phyloP scores from a whole-genome alignment of 805 yeast genomes.

The Peterozyma toletana region DNA sequence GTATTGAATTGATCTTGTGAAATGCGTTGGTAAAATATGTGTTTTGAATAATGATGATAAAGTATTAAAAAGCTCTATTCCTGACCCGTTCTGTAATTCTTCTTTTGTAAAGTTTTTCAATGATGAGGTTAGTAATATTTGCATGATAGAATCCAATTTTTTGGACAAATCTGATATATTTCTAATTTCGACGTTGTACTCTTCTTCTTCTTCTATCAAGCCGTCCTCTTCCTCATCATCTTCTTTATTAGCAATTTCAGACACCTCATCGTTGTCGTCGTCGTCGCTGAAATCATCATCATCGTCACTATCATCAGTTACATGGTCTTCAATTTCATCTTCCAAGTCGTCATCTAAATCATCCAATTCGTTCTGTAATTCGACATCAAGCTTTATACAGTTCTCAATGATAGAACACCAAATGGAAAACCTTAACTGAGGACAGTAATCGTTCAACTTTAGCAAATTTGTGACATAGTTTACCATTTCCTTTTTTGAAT shows the following conservation, averaged over 20 bases:
- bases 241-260: constrained; percentile 17
- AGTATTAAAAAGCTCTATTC: constrained; percentile 63
- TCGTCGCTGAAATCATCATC: constrained; percentile 22
- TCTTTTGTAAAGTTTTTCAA: constrained; percentile 40
- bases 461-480: constrained; percentile 65
- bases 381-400: constrained; percentile 84
- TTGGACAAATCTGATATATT: constrained; percentile 47
- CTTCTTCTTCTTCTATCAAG: constrained; percentile 27
- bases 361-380: constrained; percentile 80
- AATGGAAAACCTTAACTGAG: constrained; percentile 62
- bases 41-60: constrained; percentile 71
- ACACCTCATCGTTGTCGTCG: constrained; percentile 14
- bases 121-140: constrained; percentile 47
- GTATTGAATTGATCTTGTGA: constrained; percentile 83
- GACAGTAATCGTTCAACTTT: constrained; percentile 56
- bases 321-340: constrained; percentile 33
- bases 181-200: constrained; percentile 37
- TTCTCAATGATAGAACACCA: constrained; percentile 81
- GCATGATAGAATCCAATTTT: constrained; percentile 68
- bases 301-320: constrained; percentile 21
- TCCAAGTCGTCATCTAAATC: constrained; percentile 73
- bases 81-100: constrained; percentile 51
- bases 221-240: constrained; percentile 21
- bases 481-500: constrained; percentile 42
- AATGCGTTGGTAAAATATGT: constrained; percentile 85